Evolutionary conservation across 2,329 filamentous ascomycete genomes (phyloP), one percentile per base, ranked within the genome.

Genomic region (Aspergillus aculeatus): DNA sequence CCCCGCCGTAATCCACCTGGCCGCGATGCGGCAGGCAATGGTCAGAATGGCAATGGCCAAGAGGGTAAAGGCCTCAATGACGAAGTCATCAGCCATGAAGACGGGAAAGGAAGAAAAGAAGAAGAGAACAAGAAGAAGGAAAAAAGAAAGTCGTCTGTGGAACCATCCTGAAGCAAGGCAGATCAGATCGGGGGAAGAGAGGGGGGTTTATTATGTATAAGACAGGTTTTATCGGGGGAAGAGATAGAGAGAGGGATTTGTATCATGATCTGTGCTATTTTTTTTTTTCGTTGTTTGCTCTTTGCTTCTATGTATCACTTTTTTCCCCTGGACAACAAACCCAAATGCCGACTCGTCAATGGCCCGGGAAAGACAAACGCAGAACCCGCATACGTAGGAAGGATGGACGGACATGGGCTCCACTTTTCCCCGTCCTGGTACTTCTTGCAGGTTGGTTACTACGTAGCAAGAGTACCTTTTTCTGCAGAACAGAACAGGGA

Each of bases 1-100:
- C 14, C 85, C 84, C 2, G 81, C 80, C 11, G 71, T 71, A 59
- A 66, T 75, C 64, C 82, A 75, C 50, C 86, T 77, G 10, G 83
- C 78, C 54, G 78, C 80, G 1, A 80, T 79, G 32, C 86, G 79
- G 11, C 87, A 66, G 7, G 69, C 68, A 12, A 86, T 85, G 50
- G 84, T 66, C 32, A 78, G 56, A 19, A 84, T 69, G 5, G 81
- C 83, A 24, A 86, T 64, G 0, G 72, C 80, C 19, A 86, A 73
- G 5, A 86, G 77, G 5, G 82, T 78, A 61, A 82, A 83, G 2
- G 78, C 78, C 67, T 83, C 81, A 11, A 72, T 78, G 31, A 69
- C 73, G 64, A 82, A 82, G 41, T 68, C 61, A 38, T 65, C 61
- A 58, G 64, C 55, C n/a, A 51, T 51, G 60, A 64, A 66, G 11